phyloP scores from a whole-genome alignment of 129 eudicot species.

The Chrysanthemum makinoi region DNA sequence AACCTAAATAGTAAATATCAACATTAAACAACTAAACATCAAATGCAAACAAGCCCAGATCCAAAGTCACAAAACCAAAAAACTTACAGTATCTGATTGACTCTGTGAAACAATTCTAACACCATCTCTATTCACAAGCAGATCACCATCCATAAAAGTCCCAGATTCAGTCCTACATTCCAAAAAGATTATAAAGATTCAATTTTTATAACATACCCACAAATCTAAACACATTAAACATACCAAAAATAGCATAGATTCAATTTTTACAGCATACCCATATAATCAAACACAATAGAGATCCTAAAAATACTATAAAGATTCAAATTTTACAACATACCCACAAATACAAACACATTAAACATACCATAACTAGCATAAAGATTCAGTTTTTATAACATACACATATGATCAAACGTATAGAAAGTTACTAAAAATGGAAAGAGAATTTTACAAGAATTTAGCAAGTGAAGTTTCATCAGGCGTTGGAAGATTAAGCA shows the following conservation, averaged over 20 bases:
- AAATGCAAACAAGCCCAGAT: slow-evolving; percentile 29
- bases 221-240: too few species aligned
- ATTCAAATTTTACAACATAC: too few species aligned
- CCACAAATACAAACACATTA: too few species aligned
- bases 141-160: slow-evolving; percentile 95
- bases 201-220: too few species aligned
- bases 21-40: slow-evolving; percentile 5
- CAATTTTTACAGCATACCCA: too few species aligned
- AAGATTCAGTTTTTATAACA: too few species aligned
- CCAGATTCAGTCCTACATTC: slow-evolving; percentile 77
- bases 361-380: too few species aligned
- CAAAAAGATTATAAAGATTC: neutral
- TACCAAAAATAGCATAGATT: too few species aligned
- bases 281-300: too few species aligned
- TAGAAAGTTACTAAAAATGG: neutral
- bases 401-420: neutral
- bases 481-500: slow-evolving; percentile 70
- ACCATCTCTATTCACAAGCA: slow-evolving; percentile 85
- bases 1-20: neutral
- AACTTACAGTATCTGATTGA: slow-evolving; percentile 63
- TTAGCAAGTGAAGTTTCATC: slow-evolving; percentile 73
- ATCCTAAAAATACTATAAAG: too few species aligned
- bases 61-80: neutral
- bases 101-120: slow-evolving; percentile 79
- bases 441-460: slow-evolving; percentile 54